Evolutionary conservation across 306 rosid species (phyloP).

Genomic region (Cucurbita pepo): DNA sequence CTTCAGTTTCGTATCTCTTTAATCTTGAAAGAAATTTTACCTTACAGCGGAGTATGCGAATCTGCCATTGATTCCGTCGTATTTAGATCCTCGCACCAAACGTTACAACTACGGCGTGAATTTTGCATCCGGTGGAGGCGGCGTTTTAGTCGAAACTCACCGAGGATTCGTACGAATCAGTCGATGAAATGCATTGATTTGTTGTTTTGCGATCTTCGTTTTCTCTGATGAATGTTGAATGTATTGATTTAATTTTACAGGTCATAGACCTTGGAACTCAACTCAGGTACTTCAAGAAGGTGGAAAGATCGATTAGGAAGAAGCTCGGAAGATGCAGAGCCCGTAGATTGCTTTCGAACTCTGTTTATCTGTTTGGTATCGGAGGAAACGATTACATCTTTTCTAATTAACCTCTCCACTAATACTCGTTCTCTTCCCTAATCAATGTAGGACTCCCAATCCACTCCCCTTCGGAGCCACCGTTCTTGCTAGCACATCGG

Average conservation of each 20-base stretch:
- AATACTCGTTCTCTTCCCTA: no score
- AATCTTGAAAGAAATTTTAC: background rate
- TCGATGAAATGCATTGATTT: background rate
- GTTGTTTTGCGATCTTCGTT: background rate
- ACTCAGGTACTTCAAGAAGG: conserved; percentile 19
- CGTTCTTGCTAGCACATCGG: no score
- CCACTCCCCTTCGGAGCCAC: no score
- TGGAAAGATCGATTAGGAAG: conserved; percentile 11
- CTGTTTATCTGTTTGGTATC: conserved; percentile 28
- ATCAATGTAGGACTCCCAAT: no score
- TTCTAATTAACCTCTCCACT: no score
- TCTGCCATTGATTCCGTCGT: conserved; percentile 29
- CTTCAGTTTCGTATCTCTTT: background rate
- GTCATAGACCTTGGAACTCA: conserved; percentile 29
- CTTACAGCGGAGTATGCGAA: conserved; percentile 45
- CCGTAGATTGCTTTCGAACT: conserved; percentile 14
- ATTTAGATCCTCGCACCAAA: conserved; percentile 24
- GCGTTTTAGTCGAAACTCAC: conserved; percentile 37
- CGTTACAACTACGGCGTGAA: conserved; percentile 29
- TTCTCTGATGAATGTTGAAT: background rate
- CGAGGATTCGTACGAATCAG: conserved; percentile 21
- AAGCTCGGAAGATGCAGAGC: conserved; percentile 21
- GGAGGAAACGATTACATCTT: conserved; percentile 29
- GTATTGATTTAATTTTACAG: conserved; percentile 3
- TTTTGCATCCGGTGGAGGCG: conserved; percentile 63